A percentile compares a stretch with the other conserved stretches of the same genome.
Conservation (phyloP, 192 early-diverging fungal species). For the Funneliformis mosseae region DNA sequence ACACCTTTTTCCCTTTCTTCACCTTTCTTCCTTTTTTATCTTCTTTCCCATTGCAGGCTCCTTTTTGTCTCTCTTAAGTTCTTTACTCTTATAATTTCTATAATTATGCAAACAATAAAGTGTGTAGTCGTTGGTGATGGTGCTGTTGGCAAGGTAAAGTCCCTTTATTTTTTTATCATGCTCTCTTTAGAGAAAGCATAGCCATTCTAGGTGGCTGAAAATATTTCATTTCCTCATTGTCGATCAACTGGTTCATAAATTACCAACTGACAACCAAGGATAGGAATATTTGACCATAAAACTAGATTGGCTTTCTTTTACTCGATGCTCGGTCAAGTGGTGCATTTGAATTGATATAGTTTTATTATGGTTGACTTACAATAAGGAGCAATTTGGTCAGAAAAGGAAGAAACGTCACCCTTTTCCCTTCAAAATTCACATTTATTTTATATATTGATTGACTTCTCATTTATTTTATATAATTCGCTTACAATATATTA, state of each 20-base stretch:
- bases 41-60: neutral
- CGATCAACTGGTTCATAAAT: neutral
- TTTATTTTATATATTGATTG: neutral
- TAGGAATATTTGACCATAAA: neutral
- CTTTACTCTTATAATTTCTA: neutral
- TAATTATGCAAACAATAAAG: conserved; percentile 78
- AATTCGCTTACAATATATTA: neutral
- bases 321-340: neutral
- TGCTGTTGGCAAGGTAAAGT: conserved; percentile 70
- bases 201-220: neutral
- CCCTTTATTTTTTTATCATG: neutral
- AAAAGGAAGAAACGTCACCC: too few relatives aligned
- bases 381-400: too few relatives aligned
- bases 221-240: neutral
- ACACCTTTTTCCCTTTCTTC: neutral
- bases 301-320: neutral
- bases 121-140: conserved; percentile 80
- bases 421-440: neutral
- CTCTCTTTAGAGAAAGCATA: neutral
- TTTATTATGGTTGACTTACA: neutral
- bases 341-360: neutral
- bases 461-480: neutral
- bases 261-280: neutral
- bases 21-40: neutral
- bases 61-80: neutral